Conservation (phyloP, 352 stramenopile genomes). For the Phytophthora sojae region DNA sequence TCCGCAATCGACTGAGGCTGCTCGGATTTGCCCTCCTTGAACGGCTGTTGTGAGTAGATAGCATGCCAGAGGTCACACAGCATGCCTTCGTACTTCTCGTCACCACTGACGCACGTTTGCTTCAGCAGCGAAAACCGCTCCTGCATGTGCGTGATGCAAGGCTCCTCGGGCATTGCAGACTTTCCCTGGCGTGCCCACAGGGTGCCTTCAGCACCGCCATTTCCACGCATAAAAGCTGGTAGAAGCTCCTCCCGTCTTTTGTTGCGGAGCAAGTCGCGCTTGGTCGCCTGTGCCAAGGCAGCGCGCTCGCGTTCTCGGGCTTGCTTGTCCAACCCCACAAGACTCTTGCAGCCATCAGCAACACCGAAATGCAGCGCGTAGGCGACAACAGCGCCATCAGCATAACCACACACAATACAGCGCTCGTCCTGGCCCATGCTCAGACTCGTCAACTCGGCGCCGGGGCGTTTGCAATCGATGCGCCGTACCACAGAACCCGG, state of each 20-base stretch:
- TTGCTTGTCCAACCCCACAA: slow-evolving; percentile 72
- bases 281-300: slow-evolving; percentile 76
- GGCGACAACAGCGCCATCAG: slow-evolving; percentile 78
- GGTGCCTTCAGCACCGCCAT: slow-evolving; percentile 35
- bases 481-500: slow-evolving; percentile 67
- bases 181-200: slow-evolving; percentile 72
- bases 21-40: slow-evolving; percentile 29
- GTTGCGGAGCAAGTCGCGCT: slow-evolving; percentile 71
- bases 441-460: slow-evolving; percentile 69
- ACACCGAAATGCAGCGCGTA: slow-evolving; percentile 88
- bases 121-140: slow-evolving; percentile 71
- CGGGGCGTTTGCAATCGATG: slow-evolving; percentile 79
- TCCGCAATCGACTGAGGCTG: slow-evolving; percentile 35
- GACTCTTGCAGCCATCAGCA: slow-evolving; percentile 76
- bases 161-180: slow-evolving; percentile 57
- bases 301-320: slow-evolving; percentile 81
- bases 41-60: slow-evolving; percentile 67
- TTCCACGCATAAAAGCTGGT: slow-evolving; percentile 58
- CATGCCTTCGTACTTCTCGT: slow-evolving; percentile 69
- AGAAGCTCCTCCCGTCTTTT: slow-evolving; percentile 61
- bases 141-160: slow-evolving; percentile 71
- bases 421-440: slow-evolving; percentile 84
- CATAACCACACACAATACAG: slow-evolving; percentile 84
- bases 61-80: slow-evolving; percentile 67
- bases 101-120: slow-evolving; percentile 70